Evolutionary conservation across 2,329 filamentous ascomycete genomes (phyloP), one percentile per base, ranked within the genome.

Genomic region (Basipetospora chlamydospora): DNA sequence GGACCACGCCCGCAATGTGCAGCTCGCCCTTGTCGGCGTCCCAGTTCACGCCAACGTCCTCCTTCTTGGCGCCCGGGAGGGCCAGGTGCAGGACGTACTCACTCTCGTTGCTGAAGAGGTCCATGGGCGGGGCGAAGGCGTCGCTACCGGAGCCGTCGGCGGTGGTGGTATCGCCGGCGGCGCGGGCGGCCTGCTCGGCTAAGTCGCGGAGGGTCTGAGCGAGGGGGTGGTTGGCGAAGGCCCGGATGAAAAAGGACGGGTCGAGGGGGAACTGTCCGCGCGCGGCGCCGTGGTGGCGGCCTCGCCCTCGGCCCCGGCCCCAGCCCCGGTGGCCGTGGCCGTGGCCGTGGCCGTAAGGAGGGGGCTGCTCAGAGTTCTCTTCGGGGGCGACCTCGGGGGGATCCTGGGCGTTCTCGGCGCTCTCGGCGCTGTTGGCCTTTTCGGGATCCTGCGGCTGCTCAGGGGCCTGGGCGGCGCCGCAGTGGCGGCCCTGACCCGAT

Each of bases 31-130:
- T 73, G 40, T 83, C 77, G 0, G 71, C 65, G 45, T 88, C 74
- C 72, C 80, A 92, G 53, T 77, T 77, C 31, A 90, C 72, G 39
- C 70, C 78, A 5, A 90, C 62, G 48, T 90, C 81, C 47, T 83
- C 70, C 57, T 86, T 87, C 58, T 77, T 77, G 2, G 78, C 82
- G 18, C 84, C 84, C 0, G 85, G 81, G 0, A 92, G 66, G 1
- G 81, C 77, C 48, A 86, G 61, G 54, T 90, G 82, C 7, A 90
- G 59, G 29, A 85, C 61, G 52, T 76, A 86, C 11, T 72, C 57
- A 22, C 60, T 57, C 6, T 72, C 57, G 5, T 77, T 80, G 52
- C 79, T 71, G 62, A 88, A 90, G 44, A 87, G 60, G 52, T 92
- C 84, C 38, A 77, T 62, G n/a, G 78, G 73, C 1, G 80, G 79